Conservation (phyloP, 495 filamentous ascomycete species). For the Aspergillus leporis region DNA sequence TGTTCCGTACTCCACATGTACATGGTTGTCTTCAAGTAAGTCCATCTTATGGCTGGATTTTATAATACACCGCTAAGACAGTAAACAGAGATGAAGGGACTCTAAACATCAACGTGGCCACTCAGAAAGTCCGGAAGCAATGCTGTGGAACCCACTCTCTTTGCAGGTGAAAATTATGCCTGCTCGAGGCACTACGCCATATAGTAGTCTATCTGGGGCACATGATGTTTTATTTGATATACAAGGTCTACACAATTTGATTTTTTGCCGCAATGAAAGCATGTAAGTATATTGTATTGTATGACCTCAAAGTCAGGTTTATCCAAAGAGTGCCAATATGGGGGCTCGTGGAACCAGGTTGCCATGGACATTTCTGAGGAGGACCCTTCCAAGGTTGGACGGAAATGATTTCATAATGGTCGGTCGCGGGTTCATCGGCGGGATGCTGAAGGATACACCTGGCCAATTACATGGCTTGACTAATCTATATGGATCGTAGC, state of each 20-base stretch:
- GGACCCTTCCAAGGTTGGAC: background rate
- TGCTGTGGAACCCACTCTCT: too few species aligned
- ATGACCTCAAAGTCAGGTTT: too few species aligned
- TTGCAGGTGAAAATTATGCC: too few species aligned
- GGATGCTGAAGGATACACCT: background rate
- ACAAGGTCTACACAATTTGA: background rate
- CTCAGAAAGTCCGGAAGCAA: too few species aligned
- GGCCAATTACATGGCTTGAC: slow-evolving; percentile 8
- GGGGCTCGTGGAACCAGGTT: too few species aligned
- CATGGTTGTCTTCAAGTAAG: too few species aligned
- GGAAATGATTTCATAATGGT: background rate
- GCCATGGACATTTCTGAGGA: background rate
- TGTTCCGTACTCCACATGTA: background rate
- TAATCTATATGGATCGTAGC: slow-evolving; percentile 9
- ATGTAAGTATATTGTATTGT: background rate
- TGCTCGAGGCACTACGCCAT: background rate
- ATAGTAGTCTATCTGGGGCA: background rate
- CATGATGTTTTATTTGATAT: background rate
- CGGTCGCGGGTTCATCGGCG: background rate
- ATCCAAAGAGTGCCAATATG: too few species aligned
- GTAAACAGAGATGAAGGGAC: too few species aligned
- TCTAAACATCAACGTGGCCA: too few species aligned
- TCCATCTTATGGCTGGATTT: too few species aligned
- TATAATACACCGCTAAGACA: too few species aligned
- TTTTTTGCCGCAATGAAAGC: too few species aligned